Base-by-base conservation (phyloP, 768 basidiomycete genomes). In the Kwoniella europaea region DNA sequence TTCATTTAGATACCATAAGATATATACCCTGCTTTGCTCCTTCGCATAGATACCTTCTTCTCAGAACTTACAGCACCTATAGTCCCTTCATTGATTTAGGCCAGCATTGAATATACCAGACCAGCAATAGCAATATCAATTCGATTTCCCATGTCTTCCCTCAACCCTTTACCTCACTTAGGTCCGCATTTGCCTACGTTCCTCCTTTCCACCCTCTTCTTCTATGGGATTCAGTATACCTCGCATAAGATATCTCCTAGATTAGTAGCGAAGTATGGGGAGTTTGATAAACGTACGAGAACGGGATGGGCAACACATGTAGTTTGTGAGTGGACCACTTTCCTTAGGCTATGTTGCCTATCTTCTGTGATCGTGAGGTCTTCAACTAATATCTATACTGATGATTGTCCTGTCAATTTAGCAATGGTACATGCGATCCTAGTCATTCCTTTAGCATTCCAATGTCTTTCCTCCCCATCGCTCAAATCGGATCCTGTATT, bases 371-470 rank as follows among this genome's bases (percentile, higher is more conserved):
- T 29, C 5, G 29, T 29, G 29, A 29, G 29, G 29, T 29, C 29
- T 29, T 29, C 29, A 29, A 29, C 4, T 29, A 6, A 29, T 29
- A 29, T 29, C 3, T 29, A 29, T 29, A 29, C 29, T 29, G 29
- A 29, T 29, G 29, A 29, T 29, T 35, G 35, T 35, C 6, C 35
- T 35, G 6, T 35, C 46, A 6, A 16, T 2, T 13, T 41, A 27
- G 92, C 93, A 0, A 88, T 92, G 74, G 84, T 89, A 1, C 91
- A 94, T 78, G 89, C 90, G 0, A 65, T 91, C 24, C 77, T 91
- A 63, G 86, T 91, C 65, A 86, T 93, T 43, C 88, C 90, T 0
- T 86, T 91, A 24, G 87, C 92, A 1, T 76, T 88, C 20, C 87
- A 86, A 64, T 87, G 86, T 46, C 84, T 92, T 22, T 81, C 86